phyloP scores from a whole-genome alignment of 2,329 filamentous ascomycete species.

The Arthrinium phaeospermum region DNA sequence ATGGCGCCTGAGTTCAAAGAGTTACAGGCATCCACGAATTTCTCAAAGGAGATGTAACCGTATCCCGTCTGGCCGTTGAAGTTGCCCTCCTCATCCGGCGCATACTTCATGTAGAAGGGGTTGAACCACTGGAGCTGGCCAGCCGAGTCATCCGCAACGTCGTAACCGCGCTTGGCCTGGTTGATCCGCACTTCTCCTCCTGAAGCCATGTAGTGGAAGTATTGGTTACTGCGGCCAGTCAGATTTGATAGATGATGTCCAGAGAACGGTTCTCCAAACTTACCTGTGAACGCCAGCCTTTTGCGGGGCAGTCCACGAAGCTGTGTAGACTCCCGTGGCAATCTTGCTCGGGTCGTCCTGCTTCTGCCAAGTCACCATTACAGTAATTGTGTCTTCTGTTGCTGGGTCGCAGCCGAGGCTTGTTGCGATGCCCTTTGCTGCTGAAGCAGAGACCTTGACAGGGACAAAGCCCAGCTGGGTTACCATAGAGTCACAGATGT shows the following conservation, averaged over 20 bases:
- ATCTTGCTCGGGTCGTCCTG: slow-evolving; percentile 70
- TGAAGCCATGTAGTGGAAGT: slow-evolving; percentile 91
- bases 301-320: slow-evolving; percentile 92
- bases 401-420: slow-evolving; percentile 77
- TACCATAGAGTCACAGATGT: slow-evolving; percentile 92
- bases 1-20: slow-evolving; percentile 76
- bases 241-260: not conserved
- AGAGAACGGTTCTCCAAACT: not conserved
- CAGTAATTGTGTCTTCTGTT: slow-evolving; percentile 92
- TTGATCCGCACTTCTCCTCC: slow-evolving; percentile 87
- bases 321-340: slow-evolving; percentile 89
- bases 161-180: slow-evolving; percentile 93
- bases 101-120: slow-evolving; percentile 95
- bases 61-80: slow-evolving; percentile 92
- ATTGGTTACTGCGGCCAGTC: slow-evolving; percentile 67
- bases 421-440: slow-evolving; percentile 79
- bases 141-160: slow-evolving; percentile 82
- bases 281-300: slow-evolving; percentile 87
- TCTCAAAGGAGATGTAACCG: slow-evolving; percentile 93
- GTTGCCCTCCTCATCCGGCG: slow-evolving; percentile 92
- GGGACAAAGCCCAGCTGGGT: slow-evolving; percentile 74
- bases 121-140: slow-evolving; percentile 85
- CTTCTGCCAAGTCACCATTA: slow-evolving; percentile 88
- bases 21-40: slow-evolving; percentile 88
- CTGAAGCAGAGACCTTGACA: slow-evolving; percentile 77